Base-by-base conservation (phyloP, 768 basidiomycete species). In the Xerocomus brunneocitrinus region DNA sequence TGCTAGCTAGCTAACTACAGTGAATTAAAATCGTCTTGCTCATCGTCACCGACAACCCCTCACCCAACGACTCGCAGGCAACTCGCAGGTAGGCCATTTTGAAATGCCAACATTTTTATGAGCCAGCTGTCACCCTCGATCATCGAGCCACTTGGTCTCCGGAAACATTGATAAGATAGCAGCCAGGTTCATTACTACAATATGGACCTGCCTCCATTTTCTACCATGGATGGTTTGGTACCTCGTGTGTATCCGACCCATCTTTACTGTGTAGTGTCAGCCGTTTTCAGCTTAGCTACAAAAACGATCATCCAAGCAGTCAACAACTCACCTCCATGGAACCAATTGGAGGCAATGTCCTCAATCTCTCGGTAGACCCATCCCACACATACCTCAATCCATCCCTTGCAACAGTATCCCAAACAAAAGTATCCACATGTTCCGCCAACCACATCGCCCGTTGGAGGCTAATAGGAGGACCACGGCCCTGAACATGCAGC, bases 341-440 rank as follows among this genome's bases (percentile, higher is more conserved):
- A 3, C 8, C 47, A 22, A 16, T 36, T 5, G 46, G 14, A 10
- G 55, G 24, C 8, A 34, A 19, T 16, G 8, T 6, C 38, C 24
- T 51, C 43, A 57, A 36, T 12, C 19, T 45, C 28, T 27, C 34
- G 0, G 13, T 10, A 13, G 49, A 45, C 13, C 34, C 45, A 30
- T 58, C 47, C 57, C 57, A 58, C 28, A 49, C 12, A 9, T 58
- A 58, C 50, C 38, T 50, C 25, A 41, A 6, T 0, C 57, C 50
- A 22, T 58, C 50, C 42, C n/a, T 58, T 1, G 50, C 47, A 25
- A 58, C 38, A 0, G 55, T 58, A 30, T 58, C 50, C 57, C 56
- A 58, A 13, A 38, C 45, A 8, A 58, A 58, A 16, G 16, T 19
- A 4, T 12, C 32, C 24, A 58, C 42, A 49, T 58, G 56, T n/a